A percentile compares a stretch with the other conserved stretches of the same genome.
phyloP scores from a whole-genome alignment of 805 yeast genomes.

The Yueomyces sp. region DNA sequence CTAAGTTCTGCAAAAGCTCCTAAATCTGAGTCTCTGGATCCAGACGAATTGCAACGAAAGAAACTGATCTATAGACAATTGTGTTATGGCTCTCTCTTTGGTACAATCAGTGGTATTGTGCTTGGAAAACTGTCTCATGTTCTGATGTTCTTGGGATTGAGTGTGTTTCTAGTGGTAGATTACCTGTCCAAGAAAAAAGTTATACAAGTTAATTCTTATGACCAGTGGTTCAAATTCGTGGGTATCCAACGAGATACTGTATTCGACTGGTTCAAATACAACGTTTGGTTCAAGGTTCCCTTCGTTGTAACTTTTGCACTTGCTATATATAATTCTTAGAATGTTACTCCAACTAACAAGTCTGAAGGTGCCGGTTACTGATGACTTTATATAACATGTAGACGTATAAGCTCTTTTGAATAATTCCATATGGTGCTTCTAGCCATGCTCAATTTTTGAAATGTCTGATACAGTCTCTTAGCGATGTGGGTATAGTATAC shows the following conservation, averaged over 20 bases:
- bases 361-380: not conserved
- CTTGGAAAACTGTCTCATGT: slow-evolving; percentile 6
- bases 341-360: not conserved
- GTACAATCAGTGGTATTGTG: slow-evolving; percentile 4
- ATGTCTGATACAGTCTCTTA: too few relatives aligned
- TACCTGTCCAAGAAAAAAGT: not conserved
- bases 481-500: not conserved
- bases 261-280: slow-evolving; percentile 4
- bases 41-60: too few relatives aligned
- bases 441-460: too few relatives aligned
- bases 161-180: slow-evolving; percentile 1
- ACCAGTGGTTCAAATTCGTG: too few relatives aligned
- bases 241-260: slow-evolving; percentile 2
- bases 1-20: too few relatives aligned
- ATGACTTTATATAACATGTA: not conserved
- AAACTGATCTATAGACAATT: slow-evolving; percentile 4
- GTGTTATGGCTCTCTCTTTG: slow-evolving; percentile 7
- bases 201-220: not conserved
- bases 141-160: slow-evolving; percentile 2
- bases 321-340: slow-evolving; percentile 6
- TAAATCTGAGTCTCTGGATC: too few relatives aligned
- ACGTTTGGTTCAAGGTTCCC: slow-evolving; percentile 7
- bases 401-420: not conserved
- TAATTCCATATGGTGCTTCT: too few relatives aligned
- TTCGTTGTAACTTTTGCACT: slow-evolving; percentile 5